Evolutionary conservation across 2,329 filamentous ascomycete genomes (phyloP), one percentile per base, ranked within the genome.

Genomic region (Ceratocystis alfenasii): DNA sequence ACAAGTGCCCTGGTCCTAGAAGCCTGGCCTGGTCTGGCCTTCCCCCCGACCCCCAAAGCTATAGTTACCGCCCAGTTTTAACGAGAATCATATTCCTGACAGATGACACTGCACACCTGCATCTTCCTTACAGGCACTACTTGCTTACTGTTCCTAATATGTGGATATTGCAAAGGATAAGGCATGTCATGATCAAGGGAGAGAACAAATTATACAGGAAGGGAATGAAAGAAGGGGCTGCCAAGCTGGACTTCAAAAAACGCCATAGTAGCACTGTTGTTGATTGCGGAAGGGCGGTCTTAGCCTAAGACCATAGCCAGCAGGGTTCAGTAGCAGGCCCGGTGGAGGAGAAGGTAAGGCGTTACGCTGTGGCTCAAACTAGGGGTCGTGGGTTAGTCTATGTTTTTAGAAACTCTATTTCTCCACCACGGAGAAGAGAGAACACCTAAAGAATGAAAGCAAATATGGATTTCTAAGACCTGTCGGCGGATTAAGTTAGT

Each of bases 1-100:
- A 59, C 28, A 59, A 36, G 55, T 59, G 25, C 28, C 55, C 55
- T 59, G 17, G 55, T 30, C 55, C 55, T 59, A 25, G 48, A 41
- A 41, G n/a, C 48, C 48, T 20, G n/a, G 48, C 0, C n/a, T 20
- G 48, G 20, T 22, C 46, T 22, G 46, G n/a, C 46, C 46, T 48
- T 48, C 10, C 36, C 12, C 36, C 12, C 36, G 36, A 8, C 36
- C 36, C 10, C 36, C 1, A 41, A 41, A 15, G 36, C 10, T 41
- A 5, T 25, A 36, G 55, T 59, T 59, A 20, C 55, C 55, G 30
- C 5, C 28, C 17, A 57, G 15, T 10, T 15, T 25, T 59, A 36
- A 30, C 25, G 17, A 6, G 28, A 59, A 36, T n/a, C 36, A 20
- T 17, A 30, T 36, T 20, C 4, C 55, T 59, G 55, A 59, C 55